Evolutionary conservation across 805 yeast species (phyloP), one percentile per base, ranked within the genome.

Genomic region (Cyberlindnera mississippiensis): DNA sequence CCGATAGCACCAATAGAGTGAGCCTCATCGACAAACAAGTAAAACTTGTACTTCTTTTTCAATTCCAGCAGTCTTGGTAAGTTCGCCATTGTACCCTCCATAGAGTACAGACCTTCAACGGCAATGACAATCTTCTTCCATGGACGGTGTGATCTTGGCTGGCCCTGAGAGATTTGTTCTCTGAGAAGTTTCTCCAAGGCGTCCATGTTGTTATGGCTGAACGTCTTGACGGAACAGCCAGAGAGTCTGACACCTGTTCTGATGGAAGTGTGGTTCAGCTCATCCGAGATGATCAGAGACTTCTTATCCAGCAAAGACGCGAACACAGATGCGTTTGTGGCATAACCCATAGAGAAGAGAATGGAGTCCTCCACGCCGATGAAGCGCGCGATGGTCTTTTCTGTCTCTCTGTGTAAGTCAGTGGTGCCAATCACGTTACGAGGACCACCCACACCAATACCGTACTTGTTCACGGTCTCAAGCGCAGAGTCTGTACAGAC

Each of bases 1-100:
- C 99, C 99, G 67, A 93, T 75, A n/a, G 99, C 99, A 56, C 99
- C 99, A 57, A 93, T 84, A 5, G 98, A 91, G 64, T 93, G 99
- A 11, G 99, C 99, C 64, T 93, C 99, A 63, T 93, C 99, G 48
- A 95, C 85, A 58, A 85, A 93, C 39, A 93, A 67, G 59, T 86
- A 87, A 59, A 91, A 85, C 56, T 88, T 88, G 69, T 95, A 93
- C 60, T 85, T 86, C 55, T 81, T 72, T 61, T 89, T 91, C 61
- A 93, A 75, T 50, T 76, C 83, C 26, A 89, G 74, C 35, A 90
- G 68, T 52, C 69, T 71, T 10, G 78, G 78, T 51, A 93, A 73
- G 55, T 82, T 78, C 18, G 86, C 85, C 41, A 85, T 71, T 54
- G 88, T 93, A 35, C 98, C 98, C 40, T 78, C 69, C 63, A 81